phyloP scores from a whole-genome alignment of 1,284 basidiomycete species.

The Sanguinoderma infundibulare region DNA sequence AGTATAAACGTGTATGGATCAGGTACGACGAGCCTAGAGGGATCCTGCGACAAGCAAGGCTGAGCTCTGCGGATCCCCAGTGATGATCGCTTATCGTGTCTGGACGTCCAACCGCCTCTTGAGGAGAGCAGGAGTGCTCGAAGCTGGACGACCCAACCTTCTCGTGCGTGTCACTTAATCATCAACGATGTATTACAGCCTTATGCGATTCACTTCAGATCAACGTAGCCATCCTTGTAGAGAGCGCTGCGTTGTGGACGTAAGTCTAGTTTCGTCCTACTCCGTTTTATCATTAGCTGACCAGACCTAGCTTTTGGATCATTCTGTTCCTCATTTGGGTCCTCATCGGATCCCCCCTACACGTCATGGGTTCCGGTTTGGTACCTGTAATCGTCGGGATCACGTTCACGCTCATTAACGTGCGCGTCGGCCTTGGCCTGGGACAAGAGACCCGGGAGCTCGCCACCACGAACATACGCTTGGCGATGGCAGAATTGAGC shows the following conservation, averaged over 20 bases:
- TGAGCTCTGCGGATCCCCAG: neutral
- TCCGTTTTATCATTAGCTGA: neutral
- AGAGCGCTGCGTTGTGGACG: neutral
- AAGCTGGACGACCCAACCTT: neutral
- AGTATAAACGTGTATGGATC: neutral
- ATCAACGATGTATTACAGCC: neutral
- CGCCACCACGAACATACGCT: neutral
- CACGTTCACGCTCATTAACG: conserved; percentile 1
- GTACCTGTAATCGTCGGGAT: neutral
- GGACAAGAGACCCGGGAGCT: neutral
- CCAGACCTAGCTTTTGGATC: neutral
- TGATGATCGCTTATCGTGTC: neutral
- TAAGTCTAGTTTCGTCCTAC: neutral
- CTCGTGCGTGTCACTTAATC: neutral
- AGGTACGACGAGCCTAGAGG: neutral
- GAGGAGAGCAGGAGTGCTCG: neutral
- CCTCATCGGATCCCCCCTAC: neutral
- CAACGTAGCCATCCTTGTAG: neutral
- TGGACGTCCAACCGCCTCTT: neutral
- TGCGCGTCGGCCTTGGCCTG: neutral
- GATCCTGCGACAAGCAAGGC: neutral
- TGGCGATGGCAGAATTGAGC: neutral
- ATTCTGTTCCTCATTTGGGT: neutral
- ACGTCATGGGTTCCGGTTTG: neutral
- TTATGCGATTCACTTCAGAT: neutral